These are phyloP conservation scores for Geotrichum ghanense DNA, from an alignment of 805 yeast genomes.

Conservation along the genomic window DNA sequence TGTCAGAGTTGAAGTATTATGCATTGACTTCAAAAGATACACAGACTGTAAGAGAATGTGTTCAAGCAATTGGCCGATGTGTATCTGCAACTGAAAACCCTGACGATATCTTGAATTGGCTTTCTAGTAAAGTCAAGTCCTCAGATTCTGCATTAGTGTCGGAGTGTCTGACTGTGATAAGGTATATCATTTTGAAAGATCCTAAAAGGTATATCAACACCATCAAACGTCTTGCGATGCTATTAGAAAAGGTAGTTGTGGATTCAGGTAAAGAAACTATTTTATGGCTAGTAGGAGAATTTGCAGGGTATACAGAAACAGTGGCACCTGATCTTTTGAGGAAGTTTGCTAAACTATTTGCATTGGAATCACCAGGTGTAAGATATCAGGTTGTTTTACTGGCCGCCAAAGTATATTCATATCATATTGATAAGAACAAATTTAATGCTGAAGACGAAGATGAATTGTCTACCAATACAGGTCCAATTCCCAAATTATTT, in stretches of 20 bases:
- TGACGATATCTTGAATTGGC: conserved; percentile 50
- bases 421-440: conserved; percentile 36
- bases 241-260: conserved; percentile 11
- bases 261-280: conserved; percentile 64
- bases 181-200: conserved; percentile 58
- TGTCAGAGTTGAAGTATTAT: conserved; percentile 55
- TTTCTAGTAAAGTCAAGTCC: conserved; percentile 37
- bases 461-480: conserved; percentile 11
- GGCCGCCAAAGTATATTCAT: conserved; percentile 60
- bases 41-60: conserved; percentile 33
- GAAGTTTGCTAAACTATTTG: conserved; percentile 39
- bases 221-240: conserved; percentile 37
- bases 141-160: conserved; percentile 32
- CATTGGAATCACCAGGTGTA: conserved; percentile 43
- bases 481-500: conserved; percentile 38
- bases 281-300: conserved; percentile 87
- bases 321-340: conserved; percentile 73
- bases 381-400: conserved; percentile 61
- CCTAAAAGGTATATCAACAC: conserved; percentile 43
- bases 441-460: conserved; percentile 16
- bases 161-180: conserved; percentile 60
- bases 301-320: conserved; percentile 32
- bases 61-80: conserved; percentile 52
- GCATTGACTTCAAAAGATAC: conserved; percentile 24
- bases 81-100: conserved; percentile 39